Base-by-base conservation (phyloP, 139 green algal genomes). In the Zygnema cylindricum region DNA sequence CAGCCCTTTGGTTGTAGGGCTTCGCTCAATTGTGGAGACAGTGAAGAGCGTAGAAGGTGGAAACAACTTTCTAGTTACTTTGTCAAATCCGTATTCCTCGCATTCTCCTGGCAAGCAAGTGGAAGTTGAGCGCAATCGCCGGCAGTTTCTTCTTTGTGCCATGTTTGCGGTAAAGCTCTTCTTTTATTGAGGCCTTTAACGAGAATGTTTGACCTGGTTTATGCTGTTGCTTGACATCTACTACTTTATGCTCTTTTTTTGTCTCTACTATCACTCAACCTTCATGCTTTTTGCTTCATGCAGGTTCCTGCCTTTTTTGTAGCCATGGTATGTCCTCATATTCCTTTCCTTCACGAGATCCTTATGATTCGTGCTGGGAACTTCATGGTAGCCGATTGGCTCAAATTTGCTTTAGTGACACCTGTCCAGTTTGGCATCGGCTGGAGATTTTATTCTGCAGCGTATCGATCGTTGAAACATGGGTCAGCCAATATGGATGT, bases 401-500 rank as follows among this genome's bases (percentile, higher is more conserved):
- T 98, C 79, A 98, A 98, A 87, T 97, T 92, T 87, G 89, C 85
- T 1, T 89, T 99, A 22, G 92, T 94, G 35, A 98, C 96, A 0
- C 97, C 96, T 0, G 96, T 98, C 49, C 94, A 96, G 90, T 99
- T 98, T 89, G 88, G 90, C 22, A 93, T 98, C n/a, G 97, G 96
- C 21, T 95, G 93, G 92, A 93, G 95, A n/a, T 99, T 99, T 91
- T 96, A 99, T 90, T 73, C 84, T 11, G 96, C 96, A 40, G 96
- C 97, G 0, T 95, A 87, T 41, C 95, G 94, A 69, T 89, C 95
- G 2, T 88, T 98, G 3, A 73, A 78, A 16, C 86, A 89, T 35
- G 92, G 95, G 38, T 93, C 91, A 33, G 96, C 97, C 75, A 99
- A 99, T 94, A 99, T 99, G 97, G 97, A 99, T 95, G 93, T 99